Conservation (phyloP, 2,329 filamentous ascomycete genomes). For the Apiospora marii region DNA sequence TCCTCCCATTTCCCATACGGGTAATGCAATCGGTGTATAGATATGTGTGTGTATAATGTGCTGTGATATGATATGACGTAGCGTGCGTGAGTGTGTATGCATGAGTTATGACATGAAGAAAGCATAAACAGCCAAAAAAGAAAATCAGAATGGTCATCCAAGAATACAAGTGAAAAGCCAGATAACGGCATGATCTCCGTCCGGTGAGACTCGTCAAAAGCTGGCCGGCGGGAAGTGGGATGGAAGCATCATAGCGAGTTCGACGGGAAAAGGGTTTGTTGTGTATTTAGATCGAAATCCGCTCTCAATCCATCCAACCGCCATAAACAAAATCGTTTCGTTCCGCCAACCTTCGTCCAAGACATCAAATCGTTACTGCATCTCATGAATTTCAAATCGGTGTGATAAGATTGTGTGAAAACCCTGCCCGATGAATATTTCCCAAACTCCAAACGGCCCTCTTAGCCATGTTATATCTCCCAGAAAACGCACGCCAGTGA, state of each 20-base stretch:
- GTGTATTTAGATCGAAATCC: constrained; percentile 4
- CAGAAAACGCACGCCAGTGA: constrained; percentile 4
- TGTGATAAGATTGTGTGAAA: constrained; percentile 22
- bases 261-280: not conserved
- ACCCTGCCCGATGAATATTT: not conserved
- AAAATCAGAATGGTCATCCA: not conserved
- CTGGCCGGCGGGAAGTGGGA: not conserved
- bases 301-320: not conserved
- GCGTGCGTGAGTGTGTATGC: constrained; percentile 21
- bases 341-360: constrained; percentile 22
- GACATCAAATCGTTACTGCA: constrained; percentile 29
- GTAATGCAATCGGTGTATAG: constrained; percentile 27
- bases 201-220: constrained; percentile 21
- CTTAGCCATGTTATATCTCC: not conserved
- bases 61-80: constrained; percentile 15
- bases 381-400: constrained; percentile 27
- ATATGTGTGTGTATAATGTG: constrained; percentile 26
- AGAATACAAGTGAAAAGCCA: constrained; percentile 27
- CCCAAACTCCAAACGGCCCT: constrained; percentile 18
- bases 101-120: not conserved
- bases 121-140: not conserved
- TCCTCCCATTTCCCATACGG: not conserved
- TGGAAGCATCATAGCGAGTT: not conserved
- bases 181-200: constrained; percentile 22
- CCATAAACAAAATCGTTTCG: not conserved